Evolutionary conservation across 495 filamentous ascomycete species (phyloP).

Genomic region (Chaetomium tenue): DNA sequence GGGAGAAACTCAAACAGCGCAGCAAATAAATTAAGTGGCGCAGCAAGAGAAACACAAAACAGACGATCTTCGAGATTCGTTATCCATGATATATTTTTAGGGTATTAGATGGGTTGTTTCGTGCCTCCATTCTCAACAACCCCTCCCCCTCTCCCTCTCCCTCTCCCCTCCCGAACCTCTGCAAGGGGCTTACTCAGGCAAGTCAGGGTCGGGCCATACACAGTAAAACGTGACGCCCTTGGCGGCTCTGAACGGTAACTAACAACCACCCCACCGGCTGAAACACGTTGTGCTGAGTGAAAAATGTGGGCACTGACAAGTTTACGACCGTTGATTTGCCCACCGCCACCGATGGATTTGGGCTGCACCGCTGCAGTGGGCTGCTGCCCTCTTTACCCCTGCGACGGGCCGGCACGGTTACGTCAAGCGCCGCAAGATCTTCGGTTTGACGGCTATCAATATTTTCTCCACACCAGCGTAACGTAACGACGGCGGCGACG

Average conservation of each 20-base stretch:
- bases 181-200: constrained; percentile 17
- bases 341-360: not conserved
- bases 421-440: constrained; percentile 16
- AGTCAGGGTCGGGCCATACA: not conserved
- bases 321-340: constrained; percentile 13
- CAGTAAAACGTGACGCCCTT: not conserved
- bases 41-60: not conserved
- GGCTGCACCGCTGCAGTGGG: too few relatives aligned
- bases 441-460: constrained; percentile 6
- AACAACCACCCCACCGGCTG: not conserved
- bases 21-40: not conserved
- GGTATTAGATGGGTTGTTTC: not conserved
- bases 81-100: not conserved
- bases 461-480: constrained; percentile 9
- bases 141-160: too few relatives aligned
- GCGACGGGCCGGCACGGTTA: constrained; percentile 3
- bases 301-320: not conserved
- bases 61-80: not conserved
- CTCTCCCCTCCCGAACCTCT: not conserved
- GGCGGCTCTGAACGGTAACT: too few relatives aligned
- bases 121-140: constrained; percentile 1
- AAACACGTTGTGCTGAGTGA: not conserved
- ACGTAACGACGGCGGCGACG: not conserved
- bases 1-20: not conserved
- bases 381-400: constrained; percentile 10